These are phyloP conservation scores for Komagataella mondaviorum DNA, from an alignment of 805 yeast genomes.

Conservation along the genomic window DNA sequence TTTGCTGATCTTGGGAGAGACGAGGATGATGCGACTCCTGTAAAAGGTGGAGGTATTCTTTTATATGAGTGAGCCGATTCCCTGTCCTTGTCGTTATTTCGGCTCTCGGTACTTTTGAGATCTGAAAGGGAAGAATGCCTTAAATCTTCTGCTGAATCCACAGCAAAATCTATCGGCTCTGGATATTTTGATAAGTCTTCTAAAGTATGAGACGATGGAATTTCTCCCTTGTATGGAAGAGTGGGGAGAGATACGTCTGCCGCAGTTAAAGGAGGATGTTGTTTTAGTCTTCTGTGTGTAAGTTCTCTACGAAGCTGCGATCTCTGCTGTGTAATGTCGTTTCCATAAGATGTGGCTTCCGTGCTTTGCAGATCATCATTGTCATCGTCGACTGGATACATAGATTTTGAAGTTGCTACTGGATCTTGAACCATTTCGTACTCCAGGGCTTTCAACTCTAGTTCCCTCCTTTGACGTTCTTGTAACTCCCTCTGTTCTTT, in stretches of 20 bases:
- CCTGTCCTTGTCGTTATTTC: neutral
- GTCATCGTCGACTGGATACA: neutral
- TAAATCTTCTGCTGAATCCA: neutral
- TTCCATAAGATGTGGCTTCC: neutral
- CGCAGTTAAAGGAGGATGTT: neutral
- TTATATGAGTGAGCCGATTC: neutral
- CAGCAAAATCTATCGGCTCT: neutral
- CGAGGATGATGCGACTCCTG: neutral
- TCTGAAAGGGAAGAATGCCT: neutral
- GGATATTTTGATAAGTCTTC: neutral
- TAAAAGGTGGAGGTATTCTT: neutral
- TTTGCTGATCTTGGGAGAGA: neutral
- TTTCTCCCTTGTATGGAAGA: neutral
- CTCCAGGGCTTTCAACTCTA: neutral
- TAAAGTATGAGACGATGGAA: neutral
- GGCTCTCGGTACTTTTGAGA: neutral
- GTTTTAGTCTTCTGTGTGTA: neutral
- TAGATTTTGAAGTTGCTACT: neutral
- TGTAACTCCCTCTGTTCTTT: neutral
- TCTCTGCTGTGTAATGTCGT: neutral
- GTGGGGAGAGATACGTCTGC: neutral
- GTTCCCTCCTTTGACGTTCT: neutral
- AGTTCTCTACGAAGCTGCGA: neutral
- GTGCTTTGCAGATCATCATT: neutral
- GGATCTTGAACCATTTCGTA: neutral